Percentiles rank a stretch among this genome's conserved stretches.
phyloP scores from a whole-genome alignment of 148 eudicot species.

The Rhododendron mucronatum region DNA sequence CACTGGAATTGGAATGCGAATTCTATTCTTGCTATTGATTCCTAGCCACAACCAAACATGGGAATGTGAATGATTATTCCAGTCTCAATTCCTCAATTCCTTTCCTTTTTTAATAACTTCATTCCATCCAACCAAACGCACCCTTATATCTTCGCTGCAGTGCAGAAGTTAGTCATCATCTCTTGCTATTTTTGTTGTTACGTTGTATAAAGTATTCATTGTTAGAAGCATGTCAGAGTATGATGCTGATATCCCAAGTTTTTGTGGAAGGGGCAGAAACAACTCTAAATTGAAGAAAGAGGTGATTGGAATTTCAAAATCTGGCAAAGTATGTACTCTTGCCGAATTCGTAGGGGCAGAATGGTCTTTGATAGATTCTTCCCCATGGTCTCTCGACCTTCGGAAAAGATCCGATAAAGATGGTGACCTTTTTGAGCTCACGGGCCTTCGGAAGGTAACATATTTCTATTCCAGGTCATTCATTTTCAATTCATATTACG shows the following conservation, averaged over 20 bases:
- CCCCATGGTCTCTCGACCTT: slow-evolving; percentile 49
- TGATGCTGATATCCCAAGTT: slow-evolving; percentile 5
- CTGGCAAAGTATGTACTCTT: slow-evolving; percentile 50
- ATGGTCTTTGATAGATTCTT: slow-evolving; percentile 60
- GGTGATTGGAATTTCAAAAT: slow-evolving; percentile 44
- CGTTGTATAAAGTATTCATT: not conserved
- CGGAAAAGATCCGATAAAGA: slow-evolving; percentile 30
- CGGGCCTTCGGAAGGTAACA: slow-evolving; percentile 60
- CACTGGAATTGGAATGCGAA: no score
- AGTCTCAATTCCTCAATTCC: no score
- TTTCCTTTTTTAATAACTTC: no score
- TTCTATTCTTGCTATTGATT: no score
- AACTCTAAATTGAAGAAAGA: slow-evolving; percentile 34
- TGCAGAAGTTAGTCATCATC: not conserved
- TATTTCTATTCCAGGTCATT: not conserved
- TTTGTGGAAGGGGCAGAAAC: slow-evolving; percentile 22
- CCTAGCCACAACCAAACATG: no score
- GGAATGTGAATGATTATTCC: no score
- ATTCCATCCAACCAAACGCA: no score
- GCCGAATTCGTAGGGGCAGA: slow-evolving; percentile 53
- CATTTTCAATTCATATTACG: not conserved
- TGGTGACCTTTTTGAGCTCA: slow-evolving; percentile 57
- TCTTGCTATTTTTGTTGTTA: not conserved
- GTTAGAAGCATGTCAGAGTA: not conserved
- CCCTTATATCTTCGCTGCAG: not conserved